Evolutionary conservation across 139 green algal species (phyloP), one percentile per base, ranked within the genome.

Genomic region (Chlorella sp.): DNA sequence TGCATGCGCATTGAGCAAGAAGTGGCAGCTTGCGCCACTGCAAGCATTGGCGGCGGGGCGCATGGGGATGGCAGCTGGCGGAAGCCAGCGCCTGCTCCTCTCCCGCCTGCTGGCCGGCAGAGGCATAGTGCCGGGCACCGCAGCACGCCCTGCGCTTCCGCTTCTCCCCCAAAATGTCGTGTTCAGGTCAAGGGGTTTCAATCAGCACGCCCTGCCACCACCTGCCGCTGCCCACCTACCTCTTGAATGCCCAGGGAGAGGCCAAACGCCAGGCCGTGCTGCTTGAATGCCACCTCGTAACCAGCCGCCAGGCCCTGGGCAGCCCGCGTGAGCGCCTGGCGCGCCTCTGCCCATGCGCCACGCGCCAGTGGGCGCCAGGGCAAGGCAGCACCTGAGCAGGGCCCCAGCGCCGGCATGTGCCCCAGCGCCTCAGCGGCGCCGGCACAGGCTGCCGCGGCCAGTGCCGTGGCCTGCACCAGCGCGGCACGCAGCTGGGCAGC

Each of bases 221-320:
- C 56, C 56, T 65, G 22, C 56, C 56, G 56, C 56, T 24, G 56
- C 9, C 36, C 70, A 13, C 73, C n/a, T n/a, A 79, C 73, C 73
- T 79, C 44, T 3, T 9, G 14, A 26, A 79, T 30, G 4, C 30
- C 44, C 44, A 79, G 46, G 16, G 73, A 64, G 3, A 79, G 44
- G 46, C 94, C 87, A 82, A 96, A 96, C 80, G 95, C 79, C 19
- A 98, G 94, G 32, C 44, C 64, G 9, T 40, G 28, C 51, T 73
- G 80, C 32, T 90, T 92, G 74, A 94, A 94, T 30, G 73, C 28
- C 86, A 97, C 93, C 32, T 46, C 19, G 32, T 80, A 80, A 6
- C 9, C 7, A 9, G 7, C 17, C 2, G 80, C 36, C 80, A 85
- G 9, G 6, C 11, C 1, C 5, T 3, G 7, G 4, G 62, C 80